Base-by-base conservation (phyloP, 1,284 basidiomycete genomes). In the Cutaneotrichosporon daszewskae region DNA sequence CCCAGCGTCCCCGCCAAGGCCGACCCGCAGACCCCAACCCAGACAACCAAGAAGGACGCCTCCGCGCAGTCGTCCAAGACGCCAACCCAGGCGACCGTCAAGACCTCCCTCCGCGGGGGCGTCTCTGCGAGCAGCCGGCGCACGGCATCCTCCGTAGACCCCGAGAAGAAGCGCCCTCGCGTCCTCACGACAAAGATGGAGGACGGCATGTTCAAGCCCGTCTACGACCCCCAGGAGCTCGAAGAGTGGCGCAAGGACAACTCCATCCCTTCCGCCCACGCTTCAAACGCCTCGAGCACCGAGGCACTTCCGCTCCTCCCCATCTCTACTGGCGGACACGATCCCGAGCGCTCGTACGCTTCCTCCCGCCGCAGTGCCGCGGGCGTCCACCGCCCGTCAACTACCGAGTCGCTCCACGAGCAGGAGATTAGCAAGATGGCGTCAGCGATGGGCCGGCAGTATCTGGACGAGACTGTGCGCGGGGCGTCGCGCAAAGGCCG, bases 181-280 rank as follows among this genome's bases (percentile, higher is more conserved):
- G 29, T 52, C 3, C 29, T 52, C 8, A 47, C 43, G 3, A 47
- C 51, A 18, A 53, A 47, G 26, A 43, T 49, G 26, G 51, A 58
- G 29, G 41, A 52, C 20, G 59, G 61, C 5, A 39, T 54, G n/a
- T 35, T 58, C 34, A 60, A 45, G 23, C 49, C 53, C 3, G 36
- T 55, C 9, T 63, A 61, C 34, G 59, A 60, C 37, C 38, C 49
- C 1, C 43, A 54, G 0, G 50, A 60, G 19, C 49, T 63, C 25
- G 50, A 50, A 43, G 29, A 32, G 20, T 63, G 55, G 40, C 49
- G 46, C 12, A 38, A 49, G 33, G 48, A 51, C 28, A 40, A 51
- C 13, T 47, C 50, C 6, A 39, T 59, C 12, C 19, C 28, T 40
- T 3, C 33, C 40, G 28, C n/a, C 31, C 4, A 4, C 35, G 12